A percentile compares a stretch with the other conserved stretches of the same genome.
Conservation (phyloP, 371 early-diverging fungal species). For the Blyttiomyces sp. region DNA sequence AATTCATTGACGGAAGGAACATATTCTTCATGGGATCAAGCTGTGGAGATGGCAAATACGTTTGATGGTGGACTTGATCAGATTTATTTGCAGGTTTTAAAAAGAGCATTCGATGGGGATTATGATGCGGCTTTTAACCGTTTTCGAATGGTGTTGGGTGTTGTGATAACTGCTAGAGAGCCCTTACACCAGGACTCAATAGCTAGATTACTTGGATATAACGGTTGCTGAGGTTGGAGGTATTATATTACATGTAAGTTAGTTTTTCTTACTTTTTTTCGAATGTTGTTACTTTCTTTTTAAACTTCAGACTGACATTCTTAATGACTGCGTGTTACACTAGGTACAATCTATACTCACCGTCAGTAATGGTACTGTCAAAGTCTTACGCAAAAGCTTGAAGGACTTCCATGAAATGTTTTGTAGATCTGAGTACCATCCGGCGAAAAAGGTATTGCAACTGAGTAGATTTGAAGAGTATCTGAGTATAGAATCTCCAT, state of each 20-base stretch:
- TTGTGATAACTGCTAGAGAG: background rate
- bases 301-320: too few species aligned
- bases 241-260: too few species aligned
- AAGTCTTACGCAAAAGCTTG: conserved; percentile 7
- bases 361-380: background rate
- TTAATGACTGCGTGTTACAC: too few species aligned
- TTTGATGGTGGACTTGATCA: background rate
- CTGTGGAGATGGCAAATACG: background rate
- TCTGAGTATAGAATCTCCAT: background rate
- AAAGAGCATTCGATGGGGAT: background rate
- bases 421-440: background rate
- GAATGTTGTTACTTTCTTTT: too few species aligned
- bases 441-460: background rate
- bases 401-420: background rate
- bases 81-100: background rate
- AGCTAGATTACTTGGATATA: background rate
- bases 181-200: background rate
- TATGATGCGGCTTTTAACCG: background rate
- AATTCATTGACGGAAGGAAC: background rate
- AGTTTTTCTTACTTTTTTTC: too few species aligned
- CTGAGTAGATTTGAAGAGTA: background rate
- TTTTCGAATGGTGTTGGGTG: conserved; percentile 1
- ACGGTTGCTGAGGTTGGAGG: background rate
- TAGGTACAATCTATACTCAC: conserved; percentile 1
- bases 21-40: background rate